Base-by-base conservation (phyloP, 495 filamentous ascomycete species). In the Astrocystis sublimbata region DNA sequence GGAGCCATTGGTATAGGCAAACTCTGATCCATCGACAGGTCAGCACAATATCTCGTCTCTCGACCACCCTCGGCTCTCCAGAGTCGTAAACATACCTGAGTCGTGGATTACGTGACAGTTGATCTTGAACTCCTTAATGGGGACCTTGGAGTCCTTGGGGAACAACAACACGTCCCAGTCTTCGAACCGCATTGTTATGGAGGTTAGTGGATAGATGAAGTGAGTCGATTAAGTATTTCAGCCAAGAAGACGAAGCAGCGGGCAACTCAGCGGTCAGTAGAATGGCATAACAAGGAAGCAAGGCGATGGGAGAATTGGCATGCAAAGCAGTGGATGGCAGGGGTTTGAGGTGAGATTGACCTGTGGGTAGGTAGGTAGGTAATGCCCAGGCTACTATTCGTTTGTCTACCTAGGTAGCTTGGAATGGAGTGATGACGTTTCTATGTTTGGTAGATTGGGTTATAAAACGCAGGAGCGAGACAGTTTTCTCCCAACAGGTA, bases 131-230 rank as follows among this genome's bases (percentile, higher is more conserved):
- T 96, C 92, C 70, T 93, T 91, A 43, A 93, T 73, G 8, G 92
- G 92, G 17, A 89, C 80, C 58, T 77, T 78, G 49, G 68, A 70
- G 63, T 81, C 78, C 54, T 71, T 72, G 0, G 91, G 88, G 73
- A 96, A 94, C 58, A 96, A 78, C 51, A 96, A 85, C 53, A 93
- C 82, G 70, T 96, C 92, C 92, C 92, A 94, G 66, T 88, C 87
- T 59, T 89, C 82, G 79, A 90, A 96, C 54, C 91, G 86, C 91
- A 96, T 96, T 60, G 63, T 72, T 23, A 51, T 55, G 57, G 57
- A 54, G n/a, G 31, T 42, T 64, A 57, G 62, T 21, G 41, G 59
- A 66, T 17, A 47, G 59, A 66, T 68, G 65, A 47, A 54, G n/a
- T n/a, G n/a, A n/a, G 62, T 60, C 12, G 56, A 31, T 28, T 61